Conservation (phyloP, 192 early-diverging fungal genomes). For the Coemansia sp. region DNA sequence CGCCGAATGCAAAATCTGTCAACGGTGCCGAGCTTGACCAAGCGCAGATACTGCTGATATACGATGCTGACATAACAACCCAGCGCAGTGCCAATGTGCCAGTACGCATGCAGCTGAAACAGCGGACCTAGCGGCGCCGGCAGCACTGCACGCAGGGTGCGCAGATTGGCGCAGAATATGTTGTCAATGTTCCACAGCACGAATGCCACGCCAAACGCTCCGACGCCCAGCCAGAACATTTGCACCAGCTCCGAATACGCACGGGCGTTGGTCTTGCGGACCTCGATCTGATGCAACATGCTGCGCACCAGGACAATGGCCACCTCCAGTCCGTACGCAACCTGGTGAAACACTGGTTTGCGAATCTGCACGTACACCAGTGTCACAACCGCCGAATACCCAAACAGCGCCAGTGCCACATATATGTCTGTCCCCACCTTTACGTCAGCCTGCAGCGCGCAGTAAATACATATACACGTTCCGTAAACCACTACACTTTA, state of each 20-base stretch:
- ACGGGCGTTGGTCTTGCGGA: conserved; percentile 40
- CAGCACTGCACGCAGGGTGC: conserved; percentile 49
- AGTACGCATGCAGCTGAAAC: conserved; percentile 66
- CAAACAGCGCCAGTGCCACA: conserved; percentile 39
- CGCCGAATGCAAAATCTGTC: conserved; percentile 42
- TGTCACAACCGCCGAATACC: conserved; percentile 52
- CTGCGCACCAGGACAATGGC: conserved; percentile 54
- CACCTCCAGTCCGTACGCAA: conserved; percentile 57
- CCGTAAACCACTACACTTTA: conserved; percentile 58
- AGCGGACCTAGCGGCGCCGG: conserved; percentile 56
- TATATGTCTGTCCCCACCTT: conserved; percentile 30
- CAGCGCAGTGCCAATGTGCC: conserved; percentile 65
- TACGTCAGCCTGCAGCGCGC: conserved; percentile 43
- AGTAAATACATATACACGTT: conserved; percentile 53
- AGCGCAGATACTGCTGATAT: conserved; percentile 58
- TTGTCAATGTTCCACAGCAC: conserved; percentile 82
- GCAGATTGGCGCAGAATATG: conserved; percentile 62
- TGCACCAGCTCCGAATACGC: conserved; percentile 42
- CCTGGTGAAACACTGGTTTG: conserved; percentile 68
- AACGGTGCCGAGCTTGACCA: conserved; percentile 51
- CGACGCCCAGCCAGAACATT: conserved; percentile 37
- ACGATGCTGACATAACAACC: conserved; percentile 60
- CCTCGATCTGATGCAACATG: conserved; percentile 41
- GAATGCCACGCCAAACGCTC: conserved; percentile 59
- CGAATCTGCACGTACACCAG: conserved; percentile 59